These are phyloP conservation scores for Lentinula edodes DNA, from an alignment of 768 basidiomycete species.

Conservation along the genomic window DNA sequence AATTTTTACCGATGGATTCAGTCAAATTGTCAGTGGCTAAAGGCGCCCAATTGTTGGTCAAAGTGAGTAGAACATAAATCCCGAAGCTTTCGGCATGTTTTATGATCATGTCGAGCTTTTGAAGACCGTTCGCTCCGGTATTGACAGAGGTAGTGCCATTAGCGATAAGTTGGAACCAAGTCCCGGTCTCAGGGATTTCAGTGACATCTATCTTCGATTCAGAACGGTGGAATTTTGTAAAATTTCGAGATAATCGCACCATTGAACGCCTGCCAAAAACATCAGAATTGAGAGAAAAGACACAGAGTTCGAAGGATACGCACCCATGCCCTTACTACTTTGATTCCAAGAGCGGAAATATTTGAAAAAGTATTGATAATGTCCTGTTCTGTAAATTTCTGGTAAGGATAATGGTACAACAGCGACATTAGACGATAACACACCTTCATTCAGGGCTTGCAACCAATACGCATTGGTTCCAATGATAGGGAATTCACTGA, in stretches of 20 bases:
- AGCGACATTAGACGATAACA: neutral
- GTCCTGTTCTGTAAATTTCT: constrained; percentile 31
- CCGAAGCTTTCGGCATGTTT: constrained; percentile 48
- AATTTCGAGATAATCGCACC: constrained; percentile 27
- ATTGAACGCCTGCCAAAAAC: constrained; percentile 45
- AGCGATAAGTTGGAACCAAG: constrained; percentile 57
- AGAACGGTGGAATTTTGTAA: neutral
- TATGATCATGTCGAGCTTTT: constrained; percentile 55
- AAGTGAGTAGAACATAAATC: constrained; percentile 46
- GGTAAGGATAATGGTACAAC: neutral
- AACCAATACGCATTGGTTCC: constrained; percentile 72
- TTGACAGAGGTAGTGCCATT: constrained; percentile 55
- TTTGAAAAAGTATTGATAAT: constrained; percentile 52
- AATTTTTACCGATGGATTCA: neutral
- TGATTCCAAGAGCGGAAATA: constrained; percentile 51
- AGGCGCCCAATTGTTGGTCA: constrained; percentile 63
- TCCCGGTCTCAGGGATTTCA: constrained; percentile 47
- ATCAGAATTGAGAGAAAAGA: neutral
- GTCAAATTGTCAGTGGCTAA: constrained; percentile 23
- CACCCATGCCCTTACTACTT: constrained; percentile 59
- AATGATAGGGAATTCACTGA: constrained; percentile 34
- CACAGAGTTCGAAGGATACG: neutral
- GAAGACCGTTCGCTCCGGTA: constrained; percentile 54
- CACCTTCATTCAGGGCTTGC: constrained; percentile 34
- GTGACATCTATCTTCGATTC: constrained; percentile 37